Evolutionary conservation across 257 asterid genomes (phyloP).

Genomic region (Echium plantagineum): DNA sequence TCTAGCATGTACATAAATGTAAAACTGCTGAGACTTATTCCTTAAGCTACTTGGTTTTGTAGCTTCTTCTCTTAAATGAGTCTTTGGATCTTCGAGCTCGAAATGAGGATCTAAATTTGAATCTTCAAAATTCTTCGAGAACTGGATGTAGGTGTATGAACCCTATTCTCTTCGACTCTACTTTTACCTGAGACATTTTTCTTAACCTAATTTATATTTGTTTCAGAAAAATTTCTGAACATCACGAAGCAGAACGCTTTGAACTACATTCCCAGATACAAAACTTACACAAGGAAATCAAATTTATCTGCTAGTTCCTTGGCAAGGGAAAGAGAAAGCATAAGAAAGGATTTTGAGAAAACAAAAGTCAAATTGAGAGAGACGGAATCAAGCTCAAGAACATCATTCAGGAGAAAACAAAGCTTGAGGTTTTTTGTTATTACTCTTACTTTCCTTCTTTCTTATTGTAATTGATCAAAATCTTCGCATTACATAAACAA

Average conservation of each 20-base stretch:
- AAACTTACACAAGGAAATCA: slow-evolving; percentile 51
- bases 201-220: slow-evolving; percentile 19
- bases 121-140: slow-evolving; percentile 41
- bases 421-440: slow-evolving; percentile 62
- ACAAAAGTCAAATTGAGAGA: slow-evolving; percentile 75
- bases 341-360: slow-evolving; percentile 85
- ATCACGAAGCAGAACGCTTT: slow-evolving; percentile 47
- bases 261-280: slow-evolving; percentile 41
- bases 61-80: slow-evolving; percentile 47
- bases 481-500: not conserved
- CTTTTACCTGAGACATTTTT: slow-evolving; percentile 9
- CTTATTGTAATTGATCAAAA: slow-evolving; percentile 11
- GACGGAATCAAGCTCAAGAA: slow-evolving; percentile 72
- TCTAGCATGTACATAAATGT: slow-evolving; percentile 7
- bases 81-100: slow-evolving; percentile 42
- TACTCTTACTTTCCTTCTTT: slow-evolving; percentile 10
- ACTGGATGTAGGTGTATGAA: slow-evolving; percentile 30
- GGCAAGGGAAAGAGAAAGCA: slow-evolving; percentile 77
- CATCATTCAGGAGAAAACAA: slow-evolving; percentile 82
- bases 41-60: slow-evolving; percentile 6
- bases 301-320: slow-evolving; percentile 60
- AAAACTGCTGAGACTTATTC: slow-evolving; percentile 3
- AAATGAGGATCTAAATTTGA: slow-evolving; percentile 39
- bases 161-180: slow-evolving; percentile 5
- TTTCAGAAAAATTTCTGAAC: slow-evolving; percentile 47